Evolutionary conservation across 2,329 filamentous ascomycete genomes (phyloP).

Genomic region (Colletotrichum chlorophyti): DNA sequence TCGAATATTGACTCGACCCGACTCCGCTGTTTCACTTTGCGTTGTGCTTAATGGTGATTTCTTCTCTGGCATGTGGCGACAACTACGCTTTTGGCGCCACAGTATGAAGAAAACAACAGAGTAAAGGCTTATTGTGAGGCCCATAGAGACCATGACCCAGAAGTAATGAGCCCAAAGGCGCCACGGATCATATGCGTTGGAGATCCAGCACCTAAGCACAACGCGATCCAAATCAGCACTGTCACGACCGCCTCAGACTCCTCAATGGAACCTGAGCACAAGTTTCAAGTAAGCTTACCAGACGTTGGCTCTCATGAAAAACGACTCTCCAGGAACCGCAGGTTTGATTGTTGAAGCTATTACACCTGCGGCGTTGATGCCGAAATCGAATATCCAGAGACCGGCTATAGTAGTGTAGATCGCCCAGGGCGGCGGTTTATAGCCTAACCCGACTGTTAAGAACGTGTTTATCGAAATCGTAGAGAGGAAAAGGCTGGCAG

Average conservation of each 20-base stretch:
- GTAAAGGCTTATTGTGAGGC: slow-evolving; percentile 46
- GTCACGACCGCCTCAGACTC: background rate
- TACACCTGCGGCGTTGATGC: slow-evolving; percentile 11
- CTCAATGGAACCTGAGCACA: background rate
- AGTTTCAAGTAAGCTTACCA: background rate
- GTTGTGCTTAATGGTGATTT: background rate
- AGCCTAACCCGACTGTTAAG: slow-evolving; percentile 56
- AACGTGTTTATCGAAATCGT: slow-evolving; percentile 66
- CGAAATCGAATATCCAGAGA: slow-evolving; percentile 53
- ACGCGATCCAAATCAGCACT: background rate
- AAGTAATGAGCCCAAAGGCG: slow-evolving; percentile 68
- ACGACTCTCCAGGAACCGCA: slow-evolving; percentile 6
- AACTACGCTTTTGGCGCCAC: slow-evolving; percentile 30
- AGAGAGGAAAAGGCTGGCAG: slow-evolving; percentile 63
- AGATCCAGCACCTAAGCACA: slow-evolving; percentile 64
- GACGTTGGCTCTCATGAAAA: slow-evolving; percentile 25
- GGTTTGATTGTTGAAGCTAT: background rate
- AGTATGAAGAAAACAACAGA: slow-evolving; percentile 46
- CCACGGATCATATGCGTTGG: slow-evolving; percentile 53
- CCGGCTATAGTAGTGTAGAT: slow-evolving; percentile 51
- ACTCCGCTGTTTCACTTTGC: slow-evolving; percentile 14
- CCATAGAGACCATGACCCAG: slow-evolving; percentile 60
- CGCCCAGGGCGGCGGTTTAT: slow-evolving; percentile 49
- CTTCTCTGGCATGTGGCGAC: slow-evolving; percentile 11
- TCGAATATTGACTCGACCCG: background rate